Percentiles rank a stretch among this genome's conserved stretches.
phyloP scores from a whole-genome alignment of 805 yeast genomes.

The Brettanomyces naardenensis region DNA sequence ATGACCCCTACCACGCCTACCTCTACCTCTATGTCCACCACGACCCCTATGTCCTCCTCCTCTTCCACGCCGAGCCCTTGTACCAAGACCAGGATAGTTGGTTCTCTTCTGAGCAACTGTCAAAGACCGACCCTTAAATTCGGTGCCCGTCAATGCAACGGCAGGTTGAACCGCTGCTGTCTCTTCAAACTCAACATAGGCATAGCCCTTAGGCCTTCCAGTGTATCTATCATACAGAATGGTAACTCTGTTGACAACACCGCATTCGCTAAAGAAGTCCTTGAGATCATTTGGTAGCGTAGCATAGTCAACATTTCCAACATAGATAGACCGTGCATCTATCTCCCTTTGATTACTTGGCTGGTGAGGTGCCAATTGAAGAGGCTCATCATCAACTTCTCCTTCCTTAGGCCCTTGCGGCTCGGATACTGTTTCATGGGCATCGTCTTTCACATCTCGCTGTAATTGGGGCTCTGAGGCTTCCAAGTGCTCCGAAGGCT shows the following conservation, averaged over 20 bases:
- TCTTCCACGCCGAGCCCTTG: slow-evolving; percentile 29
- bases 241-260: slow-evolving; percentile 72
- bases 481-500: not conserved
- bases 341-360: slow-evolving; percentile 38
- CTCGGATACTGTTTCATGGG: not conserved
- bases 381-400: not conserved
- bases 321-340: slow-evolving; percentile 72
- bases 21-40: slow-evolving; percentile 8
- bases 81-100: slow-evolving; percentile 50
- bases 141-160: slow-evolving; percentile 52
- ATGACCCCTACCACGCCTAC: slow-evolving; percentile 7
- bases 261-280: slow-evolving; percentile 59
- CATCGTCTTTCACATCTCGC: not conserved
- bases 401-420: not conserved
- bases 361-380: slow-evolving; percentile 23
- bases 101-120: slow-evolving; percentile 72
- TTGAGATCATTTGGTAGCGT: slow-evolving; percentile 72
- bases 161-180: slow-evolving; percentile 57
- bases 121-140: slow-evolving; percentile 58
- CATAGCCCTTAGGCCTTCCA: slow-evolving; percentile 80
- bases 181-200: slow-evolving; percentile 73
- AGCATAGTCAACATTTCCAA: slow-evolving; percentile 79
- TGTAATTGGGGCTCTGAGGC: not conserved
- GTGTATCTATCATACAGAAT: slow-evolving; percentile 62
- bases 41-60: slow-evolving; percentile 8